Evolutionary conservation across 2,329 filamentous ascomycete genomes (phyloP).

Genomic region (Didymella pinodella): DNA sequence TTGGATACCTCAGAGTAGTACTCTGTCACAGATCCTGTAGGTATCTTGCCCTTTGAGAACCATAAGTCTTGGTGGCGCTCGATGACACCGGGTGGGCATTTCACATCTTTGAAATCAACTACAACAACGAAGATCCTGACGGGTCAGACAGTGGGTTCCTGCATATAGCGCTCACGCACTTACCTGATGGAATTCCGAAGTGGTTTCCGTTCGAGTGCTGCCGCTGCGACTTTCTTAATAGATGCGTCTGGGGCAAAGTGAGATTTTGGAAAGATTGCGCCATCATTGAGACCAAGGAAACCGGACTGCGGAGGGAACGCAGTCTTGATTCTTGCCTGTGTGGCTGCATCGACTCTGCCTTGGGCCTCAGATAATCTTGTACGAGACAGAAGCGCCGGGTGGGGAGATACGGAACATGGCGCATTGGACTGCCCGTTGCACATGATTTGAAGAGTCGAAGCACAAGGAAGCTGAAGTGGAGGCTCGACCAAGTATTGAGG

Average conservation of each 20-base stretch:
- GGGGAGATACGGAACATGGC: too few species aligned
- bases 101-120: conserved; percentile 34
- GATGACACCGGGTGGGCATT: conserved; percentile 25
- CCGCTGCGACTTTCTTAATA: conserved; percentile 25
- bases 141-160: not conserved
- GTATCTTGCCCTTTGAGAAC: conserved; percentile 32
- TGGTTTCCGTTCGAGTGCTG: conserved; percentile 29
- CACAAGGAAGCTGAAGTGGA: too few species aligned
- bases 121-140: conserved; percentile 31
- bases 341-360: too few species aligned
- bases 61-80: conserved; percentile 32
- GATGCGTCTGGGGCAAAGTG: conserved; percentile 16
- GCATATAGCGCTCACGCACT: not conserved
- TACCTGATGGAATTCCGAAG: conserved; percentile 29
- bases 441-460: too few species aligned
- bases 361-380: too few species aligned
- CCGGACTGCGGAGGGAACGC: too few species aligned
- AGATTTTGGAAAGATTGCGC: too few species aligned
- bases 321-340: too few species aligned
- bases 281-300: too few species aligned
- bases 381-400: too few species aligned
- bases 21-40: conserved; percentile 35
- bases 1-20: conserved; percentile 35
- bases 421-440: too few species aligned
- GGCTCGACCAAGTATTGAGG: too few species aligned